These are phyloP conservation scores for Pythium phragmitis DNA, from an alignment of 352 stramenopile genomes.

Conservation along the genomic window DNA sequence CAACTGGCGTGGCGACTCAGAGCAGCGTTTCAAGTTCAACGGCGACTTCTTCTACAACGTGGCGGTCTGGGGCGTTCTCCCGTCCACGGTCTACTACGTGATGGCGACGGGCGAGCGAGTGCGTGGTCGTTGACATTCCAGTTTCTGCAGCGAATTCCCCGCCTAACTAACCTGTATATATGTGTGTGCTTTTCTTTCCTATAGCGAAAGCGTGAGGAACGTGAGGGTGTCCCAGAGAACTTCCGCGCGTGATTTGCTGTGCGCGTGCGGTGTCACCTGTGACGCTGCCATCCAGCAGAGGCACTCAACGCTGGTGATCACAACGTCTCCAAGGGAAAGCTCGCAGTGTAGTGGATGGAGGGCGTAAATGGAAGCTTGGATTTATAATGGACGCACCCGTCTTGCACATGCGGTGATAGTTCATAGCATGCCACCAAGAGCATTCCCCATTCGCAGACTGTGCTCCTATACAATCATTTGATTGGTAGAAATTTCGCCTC, in stretches of 20 bases:
- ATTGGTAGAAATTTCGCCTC: neutral
- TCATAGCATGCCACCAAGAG: no score
- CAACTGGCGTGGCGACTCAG: conserved; percentile 83
- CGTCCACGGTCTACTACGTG: conserved; percentile 65
- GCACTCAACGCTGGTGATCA: neutral
- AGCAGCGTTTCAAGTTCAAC: conserved; percentile 83
- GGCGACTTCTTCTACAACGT: conserved; percentile 58
- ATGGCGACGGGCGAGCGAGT: conserved; percentile 59
- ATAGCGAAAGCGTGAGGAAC: conserved; percentile 44
- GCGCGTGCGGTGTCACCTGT: neutral
- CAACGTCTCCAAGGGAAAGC: neutral
- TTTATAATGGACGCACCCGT: no score
- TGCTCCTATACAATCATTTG: neutral
- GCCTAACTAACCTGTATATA: neutral
- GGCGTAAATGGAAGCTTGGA: no score
- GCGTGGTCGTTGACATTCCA: conserved; percentile 27
- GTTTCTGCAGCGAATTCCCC: neutral
- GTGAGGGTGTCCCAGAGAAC: conserved; percentile 49
- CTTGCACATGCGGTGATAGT: no score
- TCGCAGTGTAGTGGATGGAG: neutral
- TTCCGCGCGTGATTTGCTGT: conserved; percentile 46
- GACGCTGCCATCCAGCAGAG: neutral
- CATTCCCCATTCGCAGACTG: no score
- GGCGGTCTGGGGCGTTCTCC: conserved; percentile 52
- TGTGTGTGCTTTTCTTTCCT: neutral